Base-by-base conservation (phyloP, 2,329 filamentous ascomycete genomes). In the Claviceps fusiformis region DNA sequence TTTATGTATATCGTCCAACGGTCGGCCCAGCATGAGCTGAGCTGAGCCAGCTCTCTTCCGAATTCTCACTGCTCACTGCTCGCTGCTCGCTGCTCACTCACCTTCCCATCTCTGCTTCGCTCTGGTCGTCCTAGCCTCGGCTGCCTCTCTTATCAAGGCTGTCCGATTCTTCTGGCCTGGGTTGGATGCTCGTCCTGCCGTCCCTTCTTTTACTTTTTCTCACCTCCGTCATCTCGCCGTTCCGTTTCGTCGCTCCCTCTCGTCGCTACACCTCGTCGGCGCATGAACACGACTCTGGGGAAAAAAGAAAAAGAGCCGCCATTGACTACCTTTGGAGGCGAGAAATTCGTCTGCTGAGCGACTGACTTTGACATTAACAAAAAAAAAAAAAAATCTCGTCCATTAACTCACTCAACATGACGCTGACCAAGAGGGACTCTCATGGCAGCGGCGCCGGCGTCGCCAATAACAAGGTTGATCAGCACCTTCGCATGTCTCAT, bases 401-500 rank as follows among this genome's bases (percentile, higher is more conserved):
- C 48, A 7, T 19, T 44, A 15, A 33, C 19, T 46, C 43, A 3
- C 11, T 39, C 52, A 55, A 37, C 55, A 57, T 63, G 62, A 35
- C 60, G 51, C 57, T 58, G 54, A 48, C 55, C 54, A 62, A 66
- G 56, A 57, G 56, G 55, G 59, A 64, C 57, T 60, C 62, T 46
- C 55, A 54, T 55, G 58, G 56, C 56, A 59, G 48, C 44, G 10
- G 55, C 50, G 11, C 17, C 11, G 57, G 54, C 39, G 58, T 55
- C 52, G 58, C 58, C 55, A 63, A 67, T 49, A 55, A 59, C 57
- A 70, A 68, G 60, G 55, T 63, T 56, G 59, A 70, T 55, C 56
- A 64, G 55, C 57, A 61, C 53, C 54, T 55, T 33, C 52, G 59
- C 53, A 13, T 60, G 48, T 60, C 63, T 47, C 60, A 60, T 50